Percentiles rank a stretch among this genome's conserved stretches.
phyloP scores from a whole-genome alignment of 345 rosid genomes.

The Sapria himalayana region DNA sequence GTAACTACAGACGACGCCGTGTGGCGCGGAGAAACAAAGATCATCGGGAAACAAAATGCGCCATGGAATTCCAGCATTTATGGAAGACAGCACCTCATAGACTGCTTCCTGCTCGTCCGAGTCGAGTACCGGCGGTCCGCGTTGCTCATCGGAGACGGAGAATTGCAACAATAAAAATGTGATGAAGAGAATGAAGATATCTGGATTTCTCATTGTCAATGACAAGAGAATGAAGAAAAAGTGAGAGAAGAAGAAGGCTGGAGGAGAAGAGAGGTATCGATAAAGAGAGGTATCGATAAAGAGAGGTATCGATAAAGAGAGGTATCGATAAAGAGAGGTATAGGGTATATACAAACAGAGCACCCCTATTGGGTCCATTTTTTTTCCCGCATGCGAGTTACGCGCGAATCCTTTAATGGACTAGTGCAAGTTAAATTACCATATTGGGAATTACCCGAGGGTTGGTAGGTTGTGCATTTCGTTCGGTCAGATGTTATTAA shows the following conservation, averaged over 20 bases:
- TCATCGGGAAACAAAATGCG: slow-evolving; percentile 35
- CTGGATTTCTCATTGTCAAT: too few species aligned
- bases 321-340: not conserved
- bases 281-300: not conserved
- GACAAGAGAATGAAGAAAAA: too few species aligned
- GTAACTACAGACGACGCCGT: slow-evolving; percentile 43
- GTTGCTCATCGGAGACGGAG: slow-evolving; percentile 10
- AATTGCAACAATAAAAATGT: slow-evolving; percentile 5
- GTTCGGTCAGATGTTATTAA: too few species aligned
- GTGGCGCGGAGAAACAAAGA: slow-evolving; percentile 42
- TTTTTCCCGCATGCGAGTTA: too few species aligned
- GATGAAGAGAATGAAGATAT: slow-evolving; percentile 11
- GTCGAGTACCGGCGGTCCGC: slow-evolving; percentile 23
- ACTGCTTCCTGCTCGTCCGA: slow-evolving; percentile 33
- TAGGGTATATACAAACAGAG: not conserved
- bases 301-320: too few species aligned
- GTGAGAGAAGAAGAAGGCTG: slow-evolving; percentile 2
- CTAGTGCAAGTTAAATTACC: too few species aligned
- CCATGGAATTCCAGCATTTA: slow-evolving; percentile 40
- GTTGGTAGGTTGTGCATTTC: too few species aligned
- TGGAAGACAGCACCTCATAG: slow-evolving; percentile 25
- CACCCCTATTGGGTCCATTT: slow-evolving; percentile 6
- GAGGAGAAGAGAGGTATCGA: not conserved
- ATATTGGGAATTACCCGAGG: too few species aligned
- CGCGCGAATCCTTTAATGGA: too few species aligned